phyloP scores from a whole-genome alignment of 2,329 filamentous ascomycete species.

The Penicillium vulpinum region DNA sequence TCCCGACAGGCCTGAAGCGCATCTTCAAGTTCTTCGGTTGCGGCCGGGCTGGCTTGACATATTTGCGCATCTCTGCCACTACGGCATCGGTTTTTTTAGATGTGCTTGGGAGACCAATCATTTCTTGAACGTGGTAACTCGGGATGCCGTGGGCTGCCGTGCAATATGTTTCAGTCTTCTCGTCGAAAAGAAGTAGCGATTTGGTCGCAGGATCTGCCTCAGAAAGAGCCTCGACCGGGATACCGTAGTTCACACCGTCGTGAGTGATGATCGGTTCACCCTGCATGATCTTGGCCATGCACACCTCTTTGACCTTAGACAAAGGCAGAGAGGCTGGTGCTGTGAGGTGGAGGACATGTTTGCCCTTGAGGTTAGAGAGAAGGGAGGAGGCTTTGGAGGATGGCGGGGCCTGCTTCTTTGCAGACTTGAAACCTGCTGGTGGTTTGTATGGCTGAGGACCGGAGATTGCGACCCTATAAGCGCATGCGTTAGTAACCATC shows the following conservation, averaged over 20 bases:
- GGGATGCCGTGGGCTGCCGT: constrained; percentile 30
- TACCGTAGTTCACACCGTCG: constrained; percentile 45
- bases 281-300: constrained; percentile 42
- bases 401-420: constrained; percentile 34
- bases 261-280: constrained; percentile 45
- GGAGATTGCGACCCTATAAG: constrained; percentile 22
- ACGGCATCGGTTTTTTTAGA: constrained; percentile 26
- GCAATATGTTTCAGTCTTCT: constrained; percentile 37
- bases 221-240: constrained; percentile 35
- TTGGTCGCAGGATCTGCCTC: constrained; percentile 33
- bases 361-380: constrained; percentile 43
- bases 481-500: constrained; percentile 1
- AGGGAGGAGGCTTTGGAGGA: constrained; percentile 36
- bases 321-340: constrained; percentile 48
- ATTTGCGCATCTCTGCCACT: constrained; percentile 26
- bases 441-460: constrained; percentile 42
- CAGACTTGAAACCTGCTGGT: constrained; percentile 45
- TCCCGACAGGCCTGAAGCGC: constrained; percentile 48
- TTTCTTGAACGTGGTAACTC: constrained; percentile 40
- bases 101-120: constrained; percentile 34
- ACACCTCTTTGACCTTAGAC: constrained; percentile 47
- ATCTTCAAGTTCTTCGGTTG: constrained; percentile 48
- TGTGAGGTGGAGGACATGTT: constrained; percentile 52
- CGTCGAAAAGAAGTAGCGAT: constrained; percentile 39
- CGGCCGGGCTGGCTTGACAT: constrained; percentile 38